phyloP scores from a whole-genome alignment of 179 eudicot genomes.

The Actinidia polygama region DNA sequence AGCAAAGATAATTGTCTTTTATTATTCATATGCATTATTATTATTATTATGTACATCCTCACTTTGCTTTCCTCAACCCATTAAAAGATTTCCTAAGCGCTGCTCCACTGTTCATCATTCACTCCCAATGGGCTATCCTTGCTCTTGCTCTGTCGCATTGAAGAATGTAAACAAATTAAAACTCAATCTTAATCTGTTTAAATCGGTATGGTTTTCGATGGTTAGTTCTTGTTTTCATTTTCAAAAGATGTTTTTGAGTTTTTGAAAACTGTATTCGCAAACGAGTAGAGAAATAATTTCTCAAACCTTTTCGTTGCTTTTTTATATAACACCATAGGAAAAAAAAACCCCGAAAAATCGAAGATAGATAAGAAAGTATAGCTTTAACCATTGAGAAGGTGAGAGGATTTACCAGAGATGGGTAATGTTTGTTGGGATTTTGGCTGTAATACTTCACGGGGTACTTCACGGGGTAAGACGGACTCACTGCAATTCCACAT shows the following conservation, averaged over 20 bases:
- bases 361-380: neutral
- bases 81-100: conserved; percentile 30
- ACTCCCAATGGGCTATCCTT: conserved; percentile 64
- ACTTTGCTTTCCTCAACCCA: neutral
- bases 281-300: neutral
- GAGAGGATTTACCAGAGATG: conserved; percentile 55
- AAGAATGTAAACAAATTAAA: neutral
- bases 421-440: conserved; percentile 74
- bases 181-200: neutral
- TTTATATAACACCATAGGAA: no score
- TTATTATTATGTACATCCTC: neutral
- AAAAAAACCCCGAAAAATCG: neutral
- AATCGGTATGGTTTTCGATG: neutral
- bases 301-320: no score
- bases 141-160: conserved; percentile 62
- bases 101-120: conserved; percentile 47
- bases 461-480: conserved; percentile 43
- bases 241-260: neutral
- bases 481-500: conserved; percentile 62
- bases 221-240: neutral
- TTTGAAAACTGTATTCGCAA: no score
- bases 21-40: neutral
- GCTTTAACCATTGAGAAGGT: conserved; percentile 53
- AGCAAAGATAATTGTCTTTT: neutral
- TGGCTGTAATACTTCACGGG: conserved; percentile 37